These are phyloP conservation scores for Trichosporon faecale DNA, from an alignment of 1,284 basidiomycete species.

Conservation along the genomic window DNA sequence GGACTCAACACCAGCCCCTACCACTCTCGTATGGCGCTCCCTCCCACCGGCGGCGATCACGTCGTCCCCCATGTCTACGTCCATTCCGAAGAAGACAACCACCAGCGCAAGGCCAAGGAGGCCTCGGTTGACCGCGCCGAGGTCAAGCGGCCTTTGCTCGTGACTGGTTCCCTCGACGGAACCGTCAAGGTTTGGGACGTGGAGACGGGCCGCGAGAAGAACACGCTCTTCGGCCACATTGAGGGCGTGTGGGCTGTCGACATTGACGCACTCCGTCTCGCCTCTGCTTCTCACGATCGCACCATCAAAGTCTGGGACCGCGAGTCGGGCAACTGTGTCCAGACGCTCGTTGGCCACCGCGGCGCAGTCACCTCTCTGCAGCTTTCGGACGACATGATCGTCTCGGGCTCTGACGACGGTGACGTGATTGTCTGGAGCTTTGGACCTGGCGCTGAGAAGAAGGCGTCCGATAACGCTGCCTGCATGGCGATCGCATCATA, in stretches of 20 bases:
- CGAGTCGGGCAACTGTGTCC: conserved; percentile 80
- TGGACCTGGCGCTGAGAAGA: conserved; percentile 36
- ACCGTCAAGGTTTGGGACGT: conserved; percentile 97
- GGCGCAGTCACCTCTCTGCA: conserved; percentile 89
- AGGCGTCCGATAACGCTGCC: not conserved
- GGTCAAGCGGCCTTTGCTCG: conserved; percentile 63
- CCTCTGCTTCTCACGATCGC: conserved; percentile 74
- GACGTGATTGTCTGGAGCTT: conserved; percentile 69
- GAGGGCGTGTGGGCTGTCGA: conserved; percentile 97
- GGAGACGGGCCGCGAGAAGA: conserved; percentile 71
- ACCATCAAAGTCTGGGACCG: conserved; percentile 75
- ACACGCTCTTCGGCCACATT: conserved; percentile 85
- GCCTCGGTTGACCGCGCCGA: conserved; percentile 27
- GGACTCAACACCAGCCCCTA: not conserved
- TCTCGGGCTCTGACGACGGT: conserved; percentile 69
- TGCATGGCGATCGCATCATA: conserved; percentile 4
- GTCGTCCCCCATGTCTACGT: conserved; percentile 39
- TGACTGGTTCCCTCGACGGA: conserved; percentile 91
- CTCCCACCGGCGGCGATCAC: conserved; percentile 16
- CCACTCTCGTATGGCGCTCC: conserved; percentile 11
- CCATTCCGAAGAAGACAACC: conserved; percentile 26
- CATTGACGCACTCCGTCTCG: conserved; percentile 85
- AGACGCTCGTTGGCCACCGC: conserved; percentile 89
- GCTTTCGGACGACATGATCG: conserved; percentile 90
- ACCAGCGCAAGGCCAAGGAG: conserved; percentile 10